Base-by-base conservation (phyloP, 257 asterid genomes). In the Dorcoceras hygrometricum region DNA sequence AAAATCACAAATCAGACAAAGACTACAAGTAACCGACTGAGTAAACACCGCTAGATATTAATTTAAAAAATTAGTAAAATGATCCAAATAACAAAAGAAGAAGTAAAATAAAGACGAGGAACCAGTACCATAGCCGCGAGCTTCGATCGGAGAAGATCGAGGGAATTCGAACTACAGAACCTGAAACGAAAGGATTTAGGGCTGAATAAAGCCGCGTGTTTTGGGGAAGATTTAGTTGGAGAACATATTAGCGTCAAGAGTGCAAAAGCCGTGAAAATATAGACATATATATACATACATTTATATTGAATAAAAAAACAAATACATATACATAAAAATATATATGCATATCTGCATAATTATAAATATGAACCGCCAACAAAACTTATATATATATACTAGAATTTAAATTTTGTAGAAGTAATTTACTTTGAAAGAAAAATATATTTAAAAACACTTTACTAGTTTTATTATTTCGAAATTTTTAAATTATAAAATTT, bases 121-220 rank as follows among this genome's bases (percentile, higher is more conserved):
- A 18, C 1, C 7, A 3, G 36, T 32, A 61, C 65, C 65, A 61
- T 61, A 8, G 65, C 18, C 19, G 54, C 54, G 22, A 16, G 54
- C 54, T 46, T 46, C 18, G 51, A 61, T 4, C 10, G 51, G 51
- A 32, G 65, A 31, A 19, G 65, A 61, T 61, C 51, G 23, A 31
- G 65, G 65, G 24, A 32, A 31, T 28, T n/a, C 6, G 65, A 20
- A 43, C 27, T 14, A 16, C 20, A 46, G 54, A 46, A 46, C 54
- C 53, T 46, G 22, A 16, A 46, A 46, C 54, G 50, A 61, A 43
- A 60, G 39, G 9, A 60, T 60, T 60, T 60, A 60, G 65, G n/a
- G 51, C 27, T 31, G 26, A 19, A 29, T 28, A 60, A 26, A 12
- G 65, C 22, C 53, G 19, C 53, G 53, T 43, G 53, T 4, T 46